These are phyloP conservation scores for Termitomyces sp. DNA, from an alignment of 1,284 basidiomycete genomes.

Conservation along the genomic window DNA sequence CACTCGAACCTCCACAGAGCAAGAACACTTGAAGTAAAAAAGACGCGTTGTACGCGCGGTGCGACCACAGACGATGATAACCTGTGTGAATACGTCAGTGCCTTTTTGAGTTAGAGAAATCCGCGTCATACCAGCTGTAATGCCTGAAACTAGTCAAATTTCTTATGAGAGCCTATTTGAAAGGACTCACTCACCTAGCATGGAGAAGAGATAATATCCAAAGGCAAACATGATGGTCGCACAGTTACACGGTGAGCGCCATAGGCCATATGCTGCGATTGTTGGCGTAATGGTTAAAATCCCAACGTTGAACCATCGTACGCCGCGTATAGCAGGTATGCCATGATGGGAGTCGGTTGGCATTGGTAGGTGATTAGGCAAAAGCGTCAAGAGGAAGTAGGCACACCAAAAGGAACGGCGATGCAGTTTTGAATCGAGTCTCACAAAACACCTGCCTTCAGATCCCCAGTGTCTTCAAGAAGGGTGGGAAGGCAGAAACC, in stretches of 20 bases:
- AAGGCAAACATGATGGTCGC: slow-evolving; percentile 57
- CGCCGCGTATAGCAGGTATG: slow-evolving; percentile 45
- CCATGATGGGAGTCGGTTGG: slow-evolving; percentile 20
- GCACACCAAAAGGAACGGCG: background rate
- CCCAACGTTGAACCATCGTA: slow-evolving; percentile 65
- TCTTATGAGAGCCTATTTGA: slow-evolving; percentile 18
- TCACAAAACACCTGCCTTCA: background rate
- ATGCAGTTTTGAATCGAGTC: background rate
- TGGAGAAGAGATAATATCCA: slow-evolving; percentile 73
- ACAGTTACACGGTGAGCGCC: slow-evolving; percentile 39
- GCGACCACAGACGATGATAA: slow-evolving; percentile 90
- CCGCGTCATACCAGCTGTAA: slow-evolving; percentile 51
- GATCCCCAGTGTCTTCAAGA: background rate
- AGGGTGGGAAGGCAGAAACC: slow-evolving; percentile 2
- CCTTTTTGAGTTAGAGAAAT: slow-evolving; percentile 1
- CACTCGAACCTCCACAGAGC: slow-evolving; percentile 75
- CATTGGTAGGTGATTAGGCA: slow-evolving; percentile 7
- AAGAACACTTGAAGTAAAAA: slow-evolving; percentile 71
- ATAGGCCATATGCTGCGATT: slow-evolving; percentile 64
- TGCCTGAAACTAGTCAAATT: slow-evolving; percentile 35
- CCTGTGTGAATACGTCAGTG: slow-evolving; percentile 37
- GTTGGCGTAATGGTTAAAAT: slow-evolving; percentile 66
- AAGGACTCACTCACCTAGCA: slow-evolving; percentile 44
- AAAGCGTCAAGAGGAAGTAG: background rate
- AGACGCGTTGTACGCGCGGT: slow-evolving; percentile 83